phyloP scores from a whole-genome alignment of 78 protist genomes.

The Cyanophora paradoxa region DNA sequence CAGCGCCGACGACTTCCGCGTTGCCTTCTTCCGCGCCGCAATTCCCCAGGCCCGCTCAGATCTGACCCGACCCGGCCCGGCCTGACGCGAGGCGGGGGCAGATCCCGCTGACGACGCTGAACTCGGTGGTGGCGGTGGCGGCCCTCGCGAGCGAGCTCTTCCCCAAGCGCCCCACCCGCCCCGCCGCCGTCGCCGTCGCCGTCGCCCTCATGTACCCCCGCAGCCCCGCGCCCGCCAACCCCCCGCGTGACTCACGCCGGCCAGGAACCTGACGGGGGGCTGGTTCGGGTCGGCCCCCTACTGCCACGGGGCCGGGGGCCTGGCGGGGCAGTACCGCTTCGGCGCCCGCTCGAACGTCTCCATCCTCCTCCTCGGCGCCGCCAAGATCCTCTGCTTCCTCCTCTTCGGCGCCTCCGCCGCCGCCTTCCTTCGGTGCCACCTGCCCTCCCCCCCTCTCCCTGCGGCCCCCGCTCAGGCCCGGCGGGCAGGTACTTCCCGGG shows the following conservation, averaged over 20 bases:
- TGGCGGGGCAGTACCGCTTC: conserved; percentile 26
- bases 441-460: too few relatives aligned
- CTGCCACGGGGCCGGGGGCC: conserved; percentile 38
- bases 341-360: conserved; percentile 19
- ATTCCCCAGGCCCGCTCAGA: too few relatives aligned
- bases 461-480: too few relatives aligned
- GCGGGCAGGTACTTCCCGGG: too few relatives aligned
- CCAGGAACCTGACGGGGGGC: not conserved
- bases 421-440: too few relatives aligned
- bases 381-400: not conserved
- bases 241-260: too few relatives aligned
- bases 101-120: conserved; percentile 26
- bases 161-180: conserved; percentile 1
- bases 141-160: conserved; percentile 10
- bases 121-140: conserved; percentile 14
- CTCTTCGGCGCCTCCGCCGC: not conserved
- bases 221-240: too few relatives aligned
- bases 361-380: not conserved
- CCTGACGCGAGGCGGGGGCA: conserved; percentile 19
- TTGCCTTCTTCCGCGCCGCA: too few relatives aligned
- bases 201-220: too few relatives aligned
- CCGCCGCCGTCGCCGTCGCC: too few relatives aligned
- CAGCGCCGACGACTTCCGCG: not conserved
- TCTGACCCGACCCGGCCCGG: too few relatives aligned
- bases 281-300: conserved; percentile 10